These are phyloP conservation scores for Sapria himalayana DNA, from an alignment of 345 rosid species.

Conservation along the genomic window DNA sequence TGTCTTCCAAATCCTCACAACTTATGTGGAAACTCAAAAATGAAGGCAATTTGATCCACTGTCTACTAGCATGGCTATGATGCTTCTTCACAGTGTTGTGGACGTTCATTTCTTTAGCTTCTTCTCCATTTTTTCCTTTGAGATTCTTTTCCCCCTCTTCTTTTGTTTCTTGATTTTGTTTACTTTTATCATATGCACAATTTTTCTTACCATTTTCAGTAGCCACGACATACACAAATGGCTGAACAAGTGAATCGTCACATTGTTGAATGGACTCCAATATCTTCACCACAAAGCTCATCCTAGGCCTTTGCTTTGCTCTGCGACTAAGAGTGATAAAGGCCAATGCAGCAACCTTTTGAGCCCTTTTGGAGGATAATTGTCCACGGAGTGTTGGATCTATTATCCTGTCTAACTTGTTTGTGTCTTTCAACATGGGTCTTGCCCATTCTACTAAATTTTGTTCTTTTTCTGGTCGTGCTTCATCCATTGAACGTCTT, in stretches of 20 bases:
- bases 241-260: constrained; percentile 14
- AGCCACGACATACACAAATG: constrained; percentile 31
- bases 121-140: constrained; percentile 1
- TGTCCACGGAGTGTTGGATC: constrained; percentile 51
- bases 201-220: constrained; percentile 9
- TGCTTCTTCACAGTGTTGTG: too few relatives aligned
- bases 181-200: constrained; percentile 1
- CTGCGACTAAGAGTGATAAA: constrained; percentile 41
- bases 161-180: constrained; percentile 1
- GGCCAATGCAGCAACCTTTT: constrained; percentile 29
- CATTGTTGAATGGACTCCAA: constrained; percentile 40
- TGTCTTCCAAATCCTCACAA: too few relatives aligned
- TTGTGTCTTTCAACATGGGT: constrained; percentile 29
- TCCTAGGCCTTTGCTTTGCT: constrained; percentile 44
- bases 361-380: constrained; percentile 31
- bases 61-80: constrained; percentile 6
- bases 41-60: constrained; percentile 10
- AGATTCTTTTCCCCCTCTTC: constrained; percentile 10
- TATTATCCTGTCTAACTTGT: constrained; percentile 26
- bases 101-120: too few relatives aligned
- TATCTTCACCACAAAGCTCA: constrained; percentile 35
- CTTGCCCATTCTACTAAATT: constrained; percentile 50
- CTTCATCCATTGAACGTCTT: constrained; percentile 31
- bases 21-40: too few relatives aligned
- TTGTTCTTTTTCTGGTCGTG: constrained; percentile 24